Percentiles rank a stretch among this genome's conserved stretches.
These are phyloP conservation scores for Hypoxylon sp. DNA, from an alignment of 2,329 filamentous ascomycete species.

Conservation along the genomic window DNA sequence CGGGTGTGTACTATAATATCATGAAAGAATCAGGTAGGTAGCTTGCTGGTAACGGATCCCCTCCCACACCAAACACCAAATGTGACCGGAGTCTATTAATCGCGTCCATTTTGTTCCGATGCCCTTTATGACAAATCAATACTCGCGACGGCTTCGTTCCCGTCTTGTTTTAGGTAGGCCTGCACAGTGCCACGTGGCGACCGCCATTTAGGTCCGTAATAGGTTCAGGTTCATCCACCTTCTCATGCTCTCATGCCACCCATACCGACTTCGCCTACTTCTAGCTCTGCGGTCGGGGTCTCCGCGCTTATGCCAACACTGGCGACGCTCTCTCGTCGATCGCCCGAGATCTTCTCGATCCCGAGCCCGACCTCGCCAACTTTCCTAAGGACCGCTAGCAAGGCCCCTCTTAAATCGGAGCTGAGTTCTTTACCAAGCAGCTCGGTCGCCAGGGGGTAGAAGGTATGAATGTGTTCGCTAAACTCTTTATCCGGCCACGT, in stretches of 20 bases:
- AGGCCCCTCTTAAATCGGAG: constrained; percentile 80
- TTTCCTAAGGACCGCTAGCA: constrained; percentile 83
- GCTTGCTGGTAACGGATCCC: constrained; percentile 22
- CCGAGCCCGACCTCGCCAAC: constrained; percentile 84
- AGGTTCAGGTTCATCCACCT: constrained; percentile 7
- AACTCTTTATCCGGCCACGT: constrained; percentile 88
- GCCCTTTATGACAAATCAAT: constrained; percentile 35
- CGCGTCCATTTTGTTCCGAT: constrained; percentile 35
- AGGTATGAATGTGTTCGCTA: constrained; percentile 81
- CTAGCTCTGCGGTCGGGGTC: constrained; percentile 38
- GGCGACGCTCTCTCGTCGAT: constrained; percentile 60
- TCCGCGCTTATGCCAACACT: constrained; percentile 51
- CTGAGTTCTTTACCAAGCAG: constrained; percentile 86
- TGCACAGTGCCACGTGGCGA: background rate
- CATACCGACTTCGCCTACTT: constrained; percentile 46
- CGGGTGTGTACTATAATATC: constrained; percentile 8
- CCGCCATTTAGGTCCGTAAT: constrained; percentile 2
- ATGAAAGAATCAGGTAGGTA: constrained; percentile 27
- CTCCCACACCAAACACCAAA: constrained; percentile 34
- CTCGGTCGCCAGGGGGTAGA: constrained; percentile 89
- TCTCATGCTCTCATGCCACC: constrained; percentile 42
- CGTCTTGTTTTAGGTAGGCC: constrained; percentile 1
- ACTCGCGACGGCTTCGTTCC: constrained; percentile 2
- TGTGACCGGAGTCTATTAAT: constrained; percentile 38
- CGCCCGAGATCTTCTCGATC: constrained; percentile 65